Evolutionary conservation across 345 rosid genomes (phyloP), one percentile per base, ranked within the genome.

Genomic region (Bretschneidera sinensis): DNA sequence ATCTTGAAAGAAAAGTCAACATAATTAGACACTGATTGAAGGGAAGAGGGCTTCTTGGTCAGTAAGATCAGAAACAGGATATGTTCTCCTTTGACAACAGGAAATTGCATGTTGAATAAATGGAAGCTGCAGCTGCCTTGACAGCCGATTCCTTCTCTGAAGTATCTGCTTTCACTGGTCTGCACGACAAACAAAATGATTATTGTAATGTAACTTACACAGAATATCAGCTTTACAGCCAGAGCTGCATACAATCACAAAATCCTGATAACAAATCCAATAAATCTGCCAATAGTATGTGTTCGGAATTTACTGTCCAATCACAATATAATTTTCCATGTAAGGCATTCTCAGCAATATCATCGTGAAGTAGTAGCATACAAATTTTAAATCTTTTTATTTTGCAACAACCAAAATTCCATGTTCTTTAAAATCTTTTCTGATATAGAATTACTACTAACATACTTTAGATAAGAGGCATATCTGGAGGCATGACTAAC

Each of bases 51-150:
- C 45, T 39, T 39, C 45, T 11, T 39, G 16, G 45, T 39, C 23
- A 50, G 21, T 24, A 43, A 54, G 9, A 69, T 87, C 74, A 92
- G 67, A 76, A 87, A 56, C 89, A 77, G 17, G 99, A 71, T 20
- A 81, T 79, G 35, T 86, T 83, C 64, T 83, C 90, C 77, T 80
- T 85, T 1, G 97, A 81, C 61, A 65, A 59, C 62, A 90, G 65
- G 70, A 84, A 88, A 67, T 76, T 73, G 80, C 95, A 86, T 15
- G 97, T 94, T 0, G 99, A 88, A 59, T 91, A 94, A 49, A 94
- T 83, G 49, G 99, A 90, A 72, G 99, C 99, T 64, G 99, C 99
- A 60, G 99, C 92, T 14, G 99, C 97, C 75, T 78, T 79, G 25
- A 91, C 83, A 51, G 96, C 91, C 66, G 85, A 67, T 65, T 83